Base-by-base conservation (phyloP, 306 rosid genomes). In the Amphicarpaea edgeworthii region DNA sequence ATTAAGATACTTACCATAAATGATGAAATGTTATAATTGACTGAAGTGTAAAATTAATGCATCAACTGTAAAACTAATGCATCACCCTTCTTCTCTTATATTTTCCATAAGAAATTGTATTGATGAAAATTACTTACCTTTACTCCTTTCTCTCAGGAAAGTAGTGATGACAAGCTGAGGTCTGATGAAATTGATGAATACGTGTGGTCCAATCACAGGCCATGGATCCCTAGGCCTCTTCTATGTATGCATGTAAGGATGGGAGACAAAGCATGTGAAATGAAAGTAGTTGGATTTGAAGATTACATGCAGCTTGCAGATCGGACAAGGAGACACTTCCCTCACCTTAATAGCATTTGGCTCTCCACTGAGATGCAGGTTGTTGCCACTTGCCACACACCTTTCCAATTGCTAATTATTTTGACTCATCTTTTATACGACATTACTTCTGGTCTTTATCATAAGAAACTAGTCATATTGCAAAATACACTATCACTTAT, bases 211-310 rank as follows among this genome's bases (percentile, higher is more conserved):
- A 90, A 85, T 76, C 97, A 90, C 84, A 89, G 84, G 83, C 85
- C 96, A 57, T 90, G 99, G 99, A 76, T 87, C 37, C 99, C 99
- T 12, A 81, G 91, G 87, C 97, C 97, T 32, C 81, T 90, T 43
- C 85, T 89, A 72, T 90, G 96, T 87, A 85, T 93, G 90, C 98
- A 93, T 69, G 95, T 93, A 61, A 89, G 98, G 71, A 93, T 89
- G 93, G 98, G 98, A 76, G 98, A 93, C 82, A 93, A 91, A 71
- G 97, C 97, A 54, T 84, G 89, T 15, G 99, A 95, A 89, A 90
- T 95, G 99, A 90, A 81, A 83, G 83, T 92, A 3, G 91, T 85
- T 70, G 96, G 85, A 28, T 92, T 92, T 73, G 88, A 89, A 84
- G 84, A 75, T 11, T 95, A 95, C 90, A 89, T 93, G 92, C 76